These are phyloP conservation scores for Pseudotsuga menziesii DNA, from an alignment of 75 land plant species.

Conservation along the genomic window DNA sequence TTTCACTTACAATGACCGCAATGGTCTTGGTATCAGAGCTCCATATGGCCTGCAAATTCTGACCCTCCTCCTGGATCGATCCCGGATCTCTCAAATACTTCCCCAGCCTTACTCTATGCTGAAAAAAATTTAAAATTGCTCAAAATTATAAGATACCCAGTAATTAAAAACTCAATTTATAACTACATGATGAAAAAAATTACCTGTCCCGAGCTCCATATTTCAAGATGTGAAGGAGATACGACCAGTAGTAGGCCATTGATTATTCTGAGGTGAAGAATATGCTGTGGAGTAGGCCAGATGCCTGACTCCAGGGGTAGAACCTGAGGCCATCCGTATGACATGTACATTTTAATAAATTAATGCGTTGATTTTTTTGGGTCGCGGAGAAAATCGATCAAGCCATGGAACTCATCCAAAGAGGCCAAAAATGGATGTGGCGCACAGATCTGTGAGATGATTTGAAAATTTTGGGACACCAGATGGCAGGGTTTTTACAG, in stretches of 20 bases:
- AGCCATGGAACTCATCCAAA: no score
- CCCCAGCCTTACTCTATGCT: constrained; percentile 89
- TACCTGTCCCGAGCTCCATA: constrained; percentile 91
- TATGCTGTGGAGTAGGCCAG: constrained; percentile 37
- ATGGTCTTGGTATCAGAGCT: constrained; percentile 69
- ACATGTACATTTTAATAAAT: constrained; percentile 64
- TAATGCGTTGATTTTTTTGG: no score
- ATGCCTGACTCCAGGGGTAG: constrained; percentile 54
- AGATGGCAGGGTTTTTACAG: no score
- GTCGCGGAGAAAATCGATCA: no score
- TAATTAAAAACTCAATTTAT: neutral
- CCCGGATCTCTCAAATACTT: constrained; percentile 58
- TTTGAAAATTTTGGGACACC: no score
- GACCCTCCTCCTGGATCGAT: constrained; percentile 70
- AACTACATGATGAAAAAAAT: neutral
- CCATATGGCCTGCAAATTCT: constrained; percentile 79
- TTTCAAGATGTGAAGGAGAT: constrained; percentile 69
- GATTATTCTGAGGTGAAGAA: constrained; percentile 53
- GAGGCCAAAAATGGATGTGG: no score
- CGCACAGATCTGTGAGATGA: no score
- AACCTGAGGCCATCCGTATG: constrained; percentile 98
- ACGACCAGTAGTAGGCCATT: constrained; percentile 69
- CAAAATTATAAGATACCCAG: no score
- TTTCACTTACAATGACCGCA: constrained; percentile 65
- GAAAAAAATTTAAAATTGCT: constrained; percentile 3